Conservation (phyloP, 2,329 filamentous ascomycete species). For the Fusarium gaditjirri region DNA sequence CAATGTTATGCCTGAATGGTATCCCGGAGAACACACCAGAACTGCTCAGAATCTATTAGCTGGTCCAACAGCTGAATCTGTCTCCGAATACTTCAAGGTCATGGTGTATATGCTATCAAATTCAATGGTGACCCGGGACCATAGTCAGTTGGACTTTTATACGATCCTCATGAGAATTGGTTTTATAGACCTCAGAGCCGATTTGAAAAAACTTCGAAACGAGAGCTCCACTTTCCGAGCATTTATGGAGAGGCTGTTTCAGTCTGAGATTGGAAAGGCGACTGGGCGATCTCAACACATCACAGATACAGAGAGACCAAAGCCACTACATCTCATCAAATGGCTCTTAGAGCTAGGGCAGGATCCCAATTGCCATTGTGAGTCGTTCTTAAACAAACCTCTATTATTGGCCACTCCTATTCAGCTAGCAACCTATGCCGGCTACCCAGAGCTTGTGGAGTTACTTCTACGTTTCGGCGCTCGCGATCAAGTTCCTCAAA, state of each 20-base stretch:
- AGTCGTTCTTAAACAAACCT: rapidly evolving
- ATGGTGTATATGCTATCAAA: not conserved
- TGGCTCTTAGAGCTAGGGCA: not conserved
- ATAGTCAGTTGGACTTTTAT: no score
- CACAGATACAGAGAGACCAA: no score
- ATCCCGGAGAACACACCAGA: not conserved
- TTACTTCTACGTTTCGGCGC: not conserved
- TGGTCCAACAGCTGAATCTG: not conserved
- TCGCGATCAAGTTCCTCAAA: rapidly evolving
- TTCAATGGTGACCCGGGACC: not conserved
- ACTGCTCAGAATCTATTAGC: not conserved
- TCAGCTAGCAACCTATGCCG: rapidly evolving
- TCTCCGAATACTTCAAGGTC: not conserved
- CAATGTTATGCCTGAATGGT: rapidly evolving
- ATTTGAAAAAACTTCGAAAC: rapidly evolving
- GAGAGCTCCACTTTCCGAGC: not conserved
- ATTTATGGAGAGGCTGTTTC: rapidly evolving
- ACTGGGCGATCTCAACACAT: rapidly evolving
- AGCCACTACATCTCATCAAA: rapidly evolving
- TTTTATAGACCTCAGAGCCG: rapidly evolving
- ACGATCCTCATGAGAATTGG: rapidly evolving
- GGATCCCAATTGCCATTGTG: not conserved
- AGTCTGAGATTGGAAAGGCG: not conserved
- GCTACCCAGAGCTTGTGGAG: rapidly evolving
- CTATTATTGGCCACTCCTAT: not conserved